These are phyloP conservation scores for Vitis hybrid DNA, from an alignment of 177 flowering plant genomes.

Conservation along the genomic window DNA sequence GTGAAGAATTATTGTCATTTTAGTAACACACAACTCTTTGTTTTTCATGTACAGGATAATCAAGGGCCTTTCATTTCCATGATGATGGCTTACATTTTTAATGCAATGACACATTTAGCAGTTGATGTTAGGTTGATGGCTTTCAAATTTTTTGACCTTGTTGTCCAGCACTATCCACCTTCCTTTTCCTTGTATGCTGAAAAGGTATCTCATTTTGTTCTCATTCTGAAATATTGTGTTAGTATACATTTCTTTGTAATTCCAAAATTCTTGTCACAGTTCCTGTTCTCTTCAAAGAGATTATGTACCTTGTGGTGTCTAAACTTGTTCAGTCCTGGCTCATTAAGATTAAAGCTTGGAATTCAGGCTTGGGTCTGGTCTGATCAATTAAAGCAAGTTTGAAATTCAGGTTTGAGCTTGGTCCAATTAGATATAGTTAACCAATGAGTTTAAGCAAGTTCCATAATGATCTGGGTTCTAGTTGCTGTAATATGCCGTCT, in stretches of 20 bases:
- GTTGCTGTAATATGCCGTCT: too few species aligned
- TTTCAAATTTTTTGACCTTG: constrained; percentile 79
- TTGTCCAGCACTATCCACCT: constrained; percentile 65
- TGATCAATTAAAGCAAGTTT: too few species aligned
- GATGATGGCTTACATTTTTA: constrained; percentile 77
- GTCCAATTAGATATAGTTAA: too few species aligned
- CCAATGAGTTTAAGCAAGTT: too few species aligned
- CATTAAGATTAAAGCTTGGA: too few species aligned
- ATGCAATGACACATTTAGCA: constrained; percentile 81
- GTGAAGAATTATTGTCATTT: background rate
- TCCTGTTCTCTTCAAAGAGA: too few species aligned
- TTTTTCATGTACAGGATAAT: constrained; percentile 52
- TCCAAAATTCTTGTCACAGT: too few species aligned
- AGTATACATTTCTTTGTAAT: too few species aligned
- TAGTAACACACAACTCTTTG: constrained; percentile 10
- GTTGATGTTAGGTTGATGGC: constrained; percentile 85
- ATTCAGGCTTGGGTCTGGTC: too few species aligned
- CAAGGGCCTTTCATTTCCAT: constrained; percentile 62
- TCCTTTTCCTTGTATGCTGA: constrained; percentile 66
- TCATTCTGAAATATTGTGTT: background rate
- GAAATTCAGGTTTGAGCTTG: too few species aligned
- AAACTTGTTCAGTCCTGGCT: too few species aligned
- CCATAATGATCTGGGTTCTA: too few species aligned
- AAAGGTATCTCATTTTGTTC: constrained; percentile 47
- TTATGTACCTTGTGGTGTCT: background rate